phyloP scores from a whole-genome alignment of 2,329 filamentous ascomycete species.

The Verticillium zaregamsianum region DNA sequence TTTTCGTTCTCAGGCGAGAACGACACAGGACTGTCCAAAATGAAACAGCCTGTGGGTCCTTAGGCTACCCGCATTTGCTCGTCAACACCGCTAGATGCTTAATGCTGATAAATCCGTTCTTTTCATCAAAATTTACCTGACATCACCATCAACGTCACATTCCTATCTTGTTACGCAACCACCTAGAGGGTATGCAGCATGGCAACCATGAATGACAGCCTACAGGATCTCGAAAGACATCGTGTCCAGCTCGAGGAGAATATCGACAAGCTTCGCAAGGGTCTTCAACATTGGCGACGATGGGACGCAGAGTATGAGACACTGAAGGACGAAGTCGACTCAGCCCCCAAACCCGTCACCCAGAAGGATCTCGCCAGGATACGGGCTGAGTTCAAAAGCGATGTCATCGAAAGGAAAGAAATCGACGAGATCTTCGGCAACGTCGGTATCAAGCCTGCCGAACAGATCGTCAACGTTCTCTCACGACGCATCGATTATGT shows the following conservation, averaged over 20 bases:
- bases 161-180: background rate
- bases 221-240: slow-evolving; percentile 70
- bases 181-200: slow-evolving; percentile 21
- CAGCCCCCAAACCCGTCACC: slow-evolving; percentile 42
- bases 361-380: slow-evolving; percentile 54
- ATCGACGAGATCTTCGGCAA: slow-evolving; percentile 45
- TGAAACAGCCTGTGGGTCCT: background rate
- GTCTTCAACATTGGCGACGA: slow-evolving; percentile 81
- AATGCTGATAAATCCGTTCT: background rate
- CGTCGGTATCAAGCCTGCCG: slow-evolving; percentile 42
- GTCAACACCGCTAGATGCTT: background rate
- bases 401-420: slow-evolving; percentile 56
- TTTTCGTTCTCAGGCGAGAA: too few species aligned
- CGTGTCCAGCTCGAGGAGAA: slow-evolving; percentile 71
- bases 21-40: too few species aligned
- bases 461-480: slow-evolving; percentile 65
- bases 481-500: slow-evolving; percentile 85
- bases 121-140: background rate
- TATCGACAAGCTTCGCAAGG: slow-evolving; percentile 67
- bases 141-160: background rate
- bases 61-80: background rate
- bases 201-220: slow-evolving; percentile 41
- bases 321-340: slow-evolving; percentile 75
- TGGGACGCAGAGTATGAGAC: slow-evolving; percentile 92
- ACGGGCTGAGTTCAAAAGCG: slow-evolving; percentile 55